Evolutionary conservation across 768 basidiomycete species (phyloP), one percentile per base, ranked within the genome.

Genomic region (Kwoniella heveanensis): DNA sequence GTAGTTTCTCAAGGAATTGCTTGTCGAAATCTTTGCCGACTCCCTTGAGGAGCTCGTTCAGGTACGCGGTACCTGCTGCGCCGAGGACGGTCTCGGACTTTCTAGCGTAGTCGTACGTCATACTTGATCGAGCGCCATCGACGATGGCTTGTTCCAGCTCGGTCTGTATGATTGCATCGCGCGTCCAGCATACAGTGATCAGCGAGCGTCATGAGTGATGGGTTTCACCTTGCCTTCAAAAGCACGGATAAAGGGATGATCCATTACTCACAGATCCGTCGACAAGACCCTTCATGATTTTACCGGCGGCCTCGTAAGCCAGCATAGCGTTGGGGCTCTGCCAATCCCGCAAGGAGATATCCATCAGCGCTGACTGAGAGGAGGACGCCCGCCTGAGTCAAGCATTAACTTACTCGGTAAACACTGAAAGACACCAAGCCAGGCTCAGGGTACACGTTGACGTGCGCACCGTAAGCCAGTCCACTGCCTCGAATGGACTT

Each of bases 401-500:
- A 13, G 46, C 1, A 17, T 5, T 3, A 10, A 54, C 79, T 62
- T 46, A 80, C 80, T 54, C 91, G 84, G 74, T 92, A 94, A 2
- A 94, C 82, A 15, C 85, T 84, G 80, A 93, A 94, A 54, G 80
- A 86, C 26, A 92, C 80, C 12, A 88, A 80, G 1, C 92, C 92
- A 24, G 88, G 84, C 80, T 96, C 93, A 30, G 87, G 82, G 69
- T 94, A 91, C 30, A 88, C 77, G 0, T 84, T 83, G 30, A 89
- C 83, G 71, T 87, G 86, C 26, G 91, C 91, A n/a, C 92, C 91
- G 68, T 96, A 98, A 4, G 96, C 96, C 32, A 99, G 82, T 22
- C 96, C 96, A 60, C 91, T 88, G 7, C 96, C 96, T 46, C 96
- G 88, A 64, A 99, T 92, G 65, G 88, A 90, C 25, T 88, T 76